Base-by-base conservation (phyloP, 306 rosid species). In the Sophora flavescens region DNA sequence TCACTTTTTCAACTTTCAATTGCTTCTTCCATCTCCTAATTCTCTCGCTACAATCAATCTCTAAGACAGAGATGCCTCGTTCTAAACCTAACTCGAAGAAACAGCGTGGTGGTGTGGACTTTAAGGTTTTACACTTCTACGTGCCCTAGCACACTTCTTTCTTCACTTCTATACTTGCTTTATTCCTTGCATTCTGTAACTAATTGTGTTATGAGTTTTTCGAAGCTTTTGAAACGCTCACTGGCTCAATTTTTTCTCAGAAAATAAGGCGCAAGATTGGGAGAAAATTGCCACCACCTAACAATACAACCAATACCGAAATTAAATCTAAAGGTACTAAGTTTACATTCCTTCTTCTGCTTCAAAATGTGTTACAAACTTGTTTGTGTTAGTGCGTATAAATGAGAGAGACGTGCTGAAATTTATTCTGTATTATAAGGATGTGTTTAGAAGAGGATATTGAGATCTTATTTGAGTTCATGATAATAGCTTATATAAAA, bases 261-360 rank as follows among this genome's bases (percentile, higher is more conserved):
- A 94, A 92, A 94, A 87, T 88, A 57, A 92, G 80, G 86, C 89
- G 91, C 8, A 94, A 94, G 89, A 26, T 94, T 63, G 98, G 98
- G 64, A 89, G 82, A 86, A 94, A 89, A 75, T 76, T 94, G 80
- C 96, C 98, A 10, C 96, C 96, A 2, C 92, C 97, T 16, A 87
- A 92, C 75, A 94, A 92, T 77, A 70, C 97, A 70, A 95, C 97
- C 2, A 86, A 87, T 48, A 90, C 93, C 32, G 96, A 95, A 74
- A 83, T 95, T 68, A 90, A 89, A 78, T 87, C 93, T 39, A 95
- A 92, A 92, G 98, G 95, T 91, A 82, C 15, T 48, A 16, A 13
- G 3, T 15, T 66, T 42, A 44, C 38, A 28, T 33, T 44, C 0
- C 8, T 28, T 44, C 54, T 3, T 35, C 54, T 3, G 42, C 70